These are phyloP conservation scores for Aspergillus tamarii DNA, from an alignment of 2,329 filamentous ascomycete species.

Conservation along the genomic window DNA sequence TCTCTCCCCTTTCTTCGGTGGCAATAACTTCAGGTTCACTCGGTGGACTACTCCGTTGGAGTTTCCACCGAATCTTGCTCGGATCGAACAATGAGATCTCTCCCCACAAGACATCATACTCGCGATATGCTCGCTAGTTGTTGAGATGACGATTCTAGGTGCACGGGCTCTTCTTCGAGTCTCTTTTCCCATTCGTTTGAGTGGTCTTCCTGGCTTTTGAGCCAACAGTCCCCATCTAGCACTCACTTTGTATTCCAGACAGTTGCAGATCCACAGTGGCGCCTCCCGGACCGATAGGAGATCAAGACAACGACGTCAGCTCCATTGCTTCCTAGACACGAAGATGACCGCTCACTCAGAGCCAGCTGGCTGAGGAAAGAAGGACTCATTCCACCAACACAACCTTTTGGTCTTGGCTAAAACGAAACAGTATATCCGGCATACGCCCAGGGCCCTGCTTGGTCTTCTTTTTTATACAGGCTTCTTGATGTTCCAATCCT, in stretches of 20 bases:
- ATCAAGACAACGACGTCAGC: not conserved
- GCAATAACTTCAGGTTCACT: not conserved
- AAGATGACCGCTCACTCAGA: not conserved
- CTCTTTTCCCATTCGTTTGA: not conserved
- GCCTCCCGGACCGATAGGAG: not conserved
- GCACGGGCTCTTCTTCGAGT: not conserved
- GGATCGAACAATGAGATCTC: not conserved
- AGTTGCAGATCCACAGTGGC: not conserved
- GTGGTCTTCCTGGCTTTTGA: not conserved
- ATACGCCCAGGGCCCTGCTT: not conserved
- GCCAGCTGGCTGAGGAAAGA: not conserved
- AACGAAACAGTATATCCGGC: not conserved
- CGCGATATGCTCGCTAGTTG: not conserved
- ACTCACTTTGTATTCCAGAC: not conserved
- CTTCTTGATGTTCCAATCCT: not conserved
- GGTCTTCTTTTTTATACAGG: not conserved
- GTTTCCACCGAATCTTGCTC: not conserved
- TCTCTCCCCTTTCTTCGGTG: not conserved
- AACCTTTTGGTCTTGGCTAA: not conserved
- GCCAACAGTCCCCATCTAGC: not conserved
- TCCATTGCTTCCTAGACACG: not conserved
- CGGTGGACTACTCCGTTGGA: not conserved
- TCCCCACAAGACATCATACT: no score
- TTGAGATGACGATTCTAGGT: not conserved
- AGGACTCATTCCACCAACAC: not conserved